Conservation (phyloP, 2,329 filamentous ascomycete genomes). For the Triangularia verruculosa region DNA sequence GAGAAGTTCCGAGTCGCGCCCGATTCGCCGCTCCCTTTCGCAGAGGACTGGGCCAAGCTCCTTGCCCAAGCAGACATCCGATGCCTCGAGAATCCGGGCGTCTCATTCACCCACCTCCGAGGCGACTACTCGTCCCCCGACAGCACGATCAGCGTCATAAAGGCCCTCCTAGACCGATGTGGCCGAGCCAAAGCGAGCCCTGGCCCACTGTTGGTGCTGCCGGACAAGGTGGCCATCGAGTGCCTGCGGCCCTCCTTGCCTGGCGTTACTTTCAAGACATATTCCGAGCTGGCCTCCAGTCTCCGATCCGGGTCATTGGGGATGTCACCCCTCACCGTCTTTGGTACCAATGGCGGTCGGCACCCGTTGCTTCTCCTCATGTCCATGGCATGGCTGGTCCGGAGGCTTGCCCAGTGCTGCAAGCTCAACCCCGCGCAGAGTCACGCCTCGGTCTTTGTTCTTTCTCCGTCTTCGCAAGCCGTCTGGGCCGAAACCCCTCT, state of each 20-base stretch:
- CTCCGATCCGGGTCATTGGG: no score
- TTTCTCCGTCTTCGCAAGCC: not conserved
- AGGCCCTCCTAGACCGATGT: not conserved
- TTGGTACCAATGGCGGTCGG: not conserved
- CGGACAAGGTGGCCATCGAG: not conserved
- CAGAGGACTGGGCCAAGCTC: no score
- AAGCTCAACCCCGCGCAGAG: not conserved
- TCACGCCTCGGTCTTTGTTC: not conserved
- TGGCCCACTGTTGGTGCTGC: not conserved
- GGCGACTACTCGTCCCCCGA: not conserved
- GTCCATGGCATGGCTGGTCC: not conserved
- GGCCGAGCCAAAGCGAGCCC: no score
- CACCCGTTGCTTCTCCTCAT: not conserved
- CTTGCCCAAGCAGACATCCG: no score
- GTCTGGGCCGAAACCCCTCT: not conserved
- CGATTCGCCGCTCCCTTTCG: no score
- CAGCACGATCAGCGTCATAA: not conserved
- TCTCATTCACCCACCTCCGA: not conserved
- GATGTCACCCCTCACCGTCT: not conserved
- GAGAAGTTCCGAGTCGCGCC: no score
- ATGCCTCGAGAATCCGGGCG: no score
- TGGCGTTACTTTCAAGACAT: not conserved
- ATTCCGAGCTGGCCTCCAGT: not conserved
- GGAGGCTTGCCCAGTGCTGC: not conserved
- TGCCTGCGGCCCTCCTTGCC: not conserved